Evolutionary conservation across 768 basidiomycete species (phyloP), one percentile per base, ranked within the genome.

Genomic region (Phanerodontia chrysosporium): DNA sequence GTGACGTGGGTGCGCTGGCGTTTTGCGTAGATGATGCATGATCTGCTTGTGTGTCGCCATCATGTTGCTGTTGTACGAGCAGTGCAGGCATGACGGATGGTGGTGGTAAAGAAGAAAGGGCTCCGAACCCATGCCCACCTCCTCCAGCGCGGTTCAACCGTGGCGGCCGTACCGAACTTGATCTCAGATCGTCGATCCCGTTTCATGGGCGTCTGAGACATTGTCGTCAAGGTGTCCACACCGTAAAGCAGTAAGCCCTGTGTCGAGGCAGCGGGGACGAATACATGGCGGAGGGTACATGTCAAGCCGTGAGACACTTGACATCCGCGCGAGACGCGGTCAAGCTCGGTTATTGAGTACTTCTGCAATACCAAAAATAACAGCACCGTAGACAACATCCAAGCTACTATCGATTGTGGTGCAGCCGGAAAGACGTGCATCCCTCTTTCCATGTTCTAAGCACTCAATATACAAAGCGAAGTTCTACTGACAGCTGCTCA

Each of bases 1-100:
- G 24, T 25, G 46, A 48, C 22, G 46, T 8, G 46, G 46, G 46
- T 22, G 46, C 24, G 16, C 35, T 49, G 44, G 32, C 18, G 45
- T 52, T 58, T 45, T 29, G 14, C 22, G 28, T 54, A 49, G 21
- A 35, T 25, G 53, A n/a, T 24, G 32, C 29, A 12, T 59, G 52
- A 39, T 54, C n/a, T 16, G 52, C 44, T 48, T 55, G 57, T 46
- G 44, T 21, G 21, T 62, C 61, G 27, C 46, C 27, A 58, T 58
- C 48, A 53, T 35, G 18, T 56, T 59, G 52, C 35, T 58, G 51
- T n/a, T 62, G 52, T 1, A 46, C 35, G 21, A 52, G n/a, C 18
- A 32, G 49, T 42, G 53, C 46, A 51, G 61, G 57, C 61, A 62
- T 62, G 18, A 21, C 24, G 51, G 48, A 36, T 27, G 49, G 36